phyloP scores from a whole-genome alignment of 768 basidiomycete species.

The Crassisporium funariophilum region DNA sequence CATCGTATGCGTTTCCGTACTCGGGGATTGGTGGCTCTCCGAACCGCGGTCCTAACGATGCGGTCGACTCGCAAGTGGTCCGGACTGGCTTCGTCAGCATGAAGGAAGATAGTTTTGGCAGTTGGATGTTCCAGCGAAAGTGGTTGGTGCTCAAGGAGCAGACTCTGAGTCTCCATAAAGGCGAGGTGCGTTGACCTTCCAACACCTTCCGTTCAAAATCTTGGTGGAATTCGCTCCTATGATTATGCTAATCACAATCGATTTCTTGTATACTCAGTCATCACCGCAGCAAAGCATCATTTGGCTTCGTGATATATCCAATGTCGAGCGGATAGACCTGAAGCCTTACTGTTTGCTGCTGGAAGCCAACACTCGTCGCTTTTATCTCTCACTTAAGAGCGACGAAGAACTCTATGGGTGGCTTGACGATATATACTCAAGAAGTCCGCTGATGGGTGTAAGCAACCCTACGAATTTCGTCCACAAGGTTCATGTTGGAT shows the following conservation, averaged over 20 bases:
- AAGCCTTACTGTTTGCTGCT: slow-evolving; percentile 93
- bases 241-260: too few species aligned
- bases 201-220: neutral
- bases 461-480: slow-evolving; percentile 97
- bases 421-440: slow-evolving; percentile 95
- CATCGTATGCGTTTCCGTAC: slow-evolving; percentile 68
- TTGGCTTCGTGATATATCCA: slow-evolving; percentile 73
- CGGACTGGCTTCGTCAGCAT: slow-evolving; percentile 77
- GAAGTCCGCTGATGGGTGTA: slow-evolving; percentile 91
- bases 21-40: slow-evolving; percentile 84
- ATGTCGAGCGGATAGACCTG: slow-evolving; percentile 89
- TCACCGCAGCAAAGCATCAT: slow-evolving; percentile 63
- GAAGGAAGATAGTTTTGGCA: slow-evolving; percentile 93
- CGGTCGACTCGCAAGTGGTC: slow-evolving; percentile 50
- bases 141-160: slow-evolving; percentile 87
- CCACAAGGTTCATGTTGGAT: slow-evolving; percentile 98
- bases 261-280: slow-evolving; percentile 36
- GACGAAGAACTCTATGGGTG: slow-evolving; percentile 98
- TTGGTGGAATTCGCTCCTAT: too few species aligned
- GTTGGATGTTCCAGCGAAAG: slow-evolving; percentile 89
- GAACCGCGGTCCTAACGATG: slow-evolving; percentile 45
- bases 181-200: slow-evolving; percentile 64
- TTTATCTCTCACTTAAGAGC: slow-evolving; percentile 80
- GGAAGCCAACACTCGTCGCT: slow-evolving; percentile 83
- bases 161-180: slow-evolving; percentile 83